Evolutionary conservation across 441 rosid species (phyloP).

Genomic region (Aleurites moluccanus): DNA sequence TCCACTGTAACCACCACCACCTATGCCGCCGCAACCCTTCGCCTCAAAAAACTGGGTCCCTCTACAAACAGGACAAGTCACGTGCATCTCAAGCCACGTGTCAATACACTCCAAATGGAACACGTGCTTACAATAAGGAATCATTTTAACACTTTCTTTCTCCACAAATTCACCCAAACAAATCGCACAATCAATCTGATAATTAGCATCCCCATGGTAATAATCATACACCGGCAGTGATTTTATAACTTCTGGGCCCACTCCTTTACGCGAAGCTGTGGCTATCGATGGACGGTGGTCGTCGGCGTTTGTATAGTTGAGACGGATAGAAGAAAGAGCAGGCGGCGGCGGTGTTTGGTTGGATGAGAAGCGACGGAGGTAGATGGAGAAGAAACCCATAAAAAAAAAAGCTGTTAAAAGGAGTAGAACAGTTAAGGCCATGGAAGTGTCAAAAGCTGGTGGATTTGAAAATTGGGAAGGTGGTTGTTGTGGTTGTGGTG

Average conservation of each 20-base stretch:
- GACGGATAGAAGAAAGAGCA: conserved; percentile 13
- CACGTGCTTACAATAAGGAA: conserved; percentile 72
- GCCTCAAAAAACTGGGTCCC: conserved; percentile 37
- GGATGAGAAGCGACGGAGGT: conserved; percentile 39
- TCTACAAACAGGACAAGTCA: conserved; percentile 86
- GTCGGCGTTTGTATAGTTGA: conserved; percentile 11
- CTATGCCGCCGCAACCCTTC: too few species aligned
- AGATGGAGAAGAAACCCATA: conserved; percentile 58
- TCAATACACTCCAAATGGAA: conserved; percentile 80
- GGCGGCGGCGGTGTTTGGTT: conserved; percentile 11
- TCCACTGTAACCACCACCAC: neutral
- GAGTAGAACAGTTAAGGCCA: conserved; percentile 44
- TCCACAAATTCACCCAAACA: conserved; percentile 82
- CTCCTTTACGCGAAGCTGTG: conserved; percentile 26
- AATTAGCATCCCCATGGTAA: conserved; percentile 38
- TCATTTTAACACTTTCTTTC: conserved; percentile 56
- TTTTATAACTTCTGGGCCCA: conserved; percentile 52
- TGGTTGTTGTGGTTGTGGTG: conserved; percentile 7
- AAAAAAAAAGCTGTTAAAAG: conserved; percentile 52
- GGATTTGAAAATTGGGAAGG: neutral
- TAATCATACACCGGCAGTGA: conserved; percentile 64
- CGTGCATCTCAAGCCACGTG: conserved; percentile 81
- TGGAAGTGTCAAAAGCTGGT: conserved; percentile 38
- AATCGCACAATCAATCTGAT: conserved; percentile 64
- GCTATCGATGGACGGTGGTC: conserved; percentile 9